These are phyloP conservation scores for Tremellales sp. DNA, from an alignment of 1,284 basidiomycete genomes.

Conservation along the genomic window DNA sequence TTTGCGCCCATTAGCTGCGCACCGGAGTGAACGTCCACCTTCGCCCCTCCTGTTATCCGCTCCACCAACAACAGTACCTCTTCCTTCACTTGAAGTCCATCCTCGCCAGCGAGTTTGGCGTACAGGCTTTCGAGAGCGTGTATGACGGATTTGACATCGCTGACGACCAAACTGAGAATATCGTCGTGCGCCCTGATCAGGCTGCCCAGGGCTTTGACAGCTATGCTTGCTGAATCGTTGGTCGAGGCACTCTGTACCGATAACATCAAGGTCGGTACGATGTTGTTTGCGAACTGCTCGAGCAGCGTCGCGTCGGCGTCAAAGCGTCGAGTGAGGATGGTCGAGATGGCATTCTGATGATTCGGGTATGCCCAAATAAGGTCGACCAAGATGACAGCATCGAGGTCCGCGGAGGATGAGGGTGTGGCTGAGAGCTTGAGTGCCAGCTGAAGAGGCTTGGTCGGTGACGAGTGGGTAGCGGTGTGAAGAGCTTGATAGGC, in stretches of 20 bases:
- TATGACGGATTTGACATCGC: constrained; percentile 24
- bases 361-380: constrained; percentile 20
- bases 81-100: constrained; percentile 14
- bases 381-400: constrained; percentile 15
- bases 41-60: constrained; percentile 18
- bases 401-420: constrained; percentile 6
- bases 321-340: constrained; percentile 10
- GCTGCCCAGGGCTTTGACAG: constrained; percentile 8
- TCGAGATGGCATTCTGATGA: constrained; percentile 11
- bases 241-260: constrained; percentile 6
- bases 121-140: constrained; percentile 23
- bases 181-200: constrained; percentile 26
- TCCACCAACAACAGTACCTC: constrained; percentile 24
- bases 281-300: constrained; percentile 13
- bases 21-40: not conserved
- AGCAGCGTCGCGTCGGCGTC: constrained; percentile 6
- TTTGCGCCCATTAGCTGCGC: not conserved
- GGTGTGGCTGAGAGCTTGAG: constrained; percentile 8
- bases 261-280: constrained; percentile 18
- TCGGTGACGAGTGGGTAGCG: constrained; percentile 1
- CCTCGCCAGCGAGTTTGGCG: constrained; percentile 5
- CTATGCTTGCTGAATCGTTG: not conserved
- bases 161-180: constrained; percentile 18
- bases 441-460: constrained; percentile 8
- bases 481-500: constrained; percentile 4